Conservation (phyloP, 192 early-diverging fungal genomes). For the Diversispora epigaea region DNA sequence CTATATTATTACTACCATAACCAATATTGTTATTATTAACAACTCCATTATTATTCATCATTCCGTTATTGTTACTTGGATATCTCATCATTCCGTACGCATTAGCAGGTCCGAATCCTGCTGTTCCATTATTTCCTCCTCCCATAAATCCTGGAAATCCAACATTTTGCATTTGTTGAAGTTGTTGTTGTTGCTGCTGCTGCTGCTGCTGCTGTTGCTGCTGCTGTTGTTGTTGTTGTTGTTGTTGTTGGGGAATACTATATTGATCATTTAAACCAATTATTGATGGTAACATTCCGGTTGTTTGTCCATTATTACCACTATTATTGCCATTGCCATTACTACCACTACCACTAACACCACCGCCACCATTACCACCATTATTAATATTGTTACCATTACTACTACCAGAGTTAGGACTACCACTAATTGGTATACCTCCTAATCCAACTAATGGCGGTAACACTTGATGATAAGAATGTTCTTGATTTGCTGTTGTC, state of each 20-base stretch:
- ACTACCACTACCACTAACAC: background rate
- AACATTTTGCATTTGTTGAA: slow-evolving; percentile 20
- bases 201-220: background rate
- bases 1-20: slow-evolving; percentile 8
- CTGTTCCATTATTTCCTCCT: background rate
- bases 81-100: slow-evolving; percentile 1
- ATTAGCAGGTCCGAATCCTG: slow-evolving; percentile 10
- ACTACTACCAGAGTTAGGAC: background rate
- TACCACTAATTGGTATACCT: background rate
- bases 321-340: background rate
- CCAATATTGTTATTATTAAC: background rate
- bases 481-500: background rate
- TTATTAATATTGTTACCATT: background rate
- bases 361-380: background rate
- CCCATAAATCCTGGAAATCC: slow-evolving; percentile 12
- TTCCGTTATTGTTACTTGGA: slow-evolving; percentile 3
- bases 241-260: background rate
- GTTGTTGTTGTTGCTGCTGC: background rate
- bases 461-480: slow-evolving; percentile 9
- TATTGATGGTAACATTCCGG: background rate
- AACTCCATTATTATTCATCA: background rate
- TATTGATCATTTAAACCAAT: slow-evolving; percentile 10
- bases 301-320: background rate
- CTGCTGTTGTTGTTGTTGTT: background rate
- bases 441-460: slow-evolving; percentile 14